Percentiles rank a stretch among this genome's conserved stretches.
phyloP scores from a whole-genome alignment of 1,284 basidiomycete genomes.

The Termitomyces sp. region DNA sequence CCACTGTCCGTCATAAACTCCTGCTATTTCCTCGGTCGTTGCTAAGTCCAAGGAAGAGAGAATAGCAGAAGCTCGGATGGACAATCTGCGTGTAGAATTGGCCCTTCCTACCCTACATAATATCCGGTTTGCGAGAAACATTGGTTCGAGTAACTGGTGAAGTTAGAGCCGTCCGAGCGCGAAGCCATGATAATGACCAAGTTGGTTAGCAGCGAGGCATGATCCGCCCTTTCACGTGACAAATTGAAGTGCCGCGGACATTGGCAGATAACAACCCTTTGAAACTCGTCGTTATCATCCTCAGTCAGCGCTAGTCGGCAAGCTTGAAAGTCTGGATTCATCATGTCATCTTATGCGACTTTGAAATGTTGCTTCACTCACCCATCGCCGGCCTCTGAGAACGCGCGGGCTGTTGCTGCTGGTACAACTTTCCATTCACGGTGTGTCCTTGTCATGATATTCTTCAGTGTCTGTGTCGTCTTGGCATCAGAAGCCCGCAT shows the following conservation, averaged over 20 bases:
- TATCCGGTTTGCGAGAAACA: conserved; percentile 24
- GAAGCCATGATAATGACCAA: not conserved
- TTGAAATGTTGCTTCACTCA: not conserved
- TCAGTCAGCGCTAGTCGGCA: not conserved
- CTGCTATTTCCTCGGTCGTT: conserved; percentile 47
- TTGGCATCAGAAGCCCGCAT: not conserved
- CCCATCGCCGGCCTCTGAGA: not conserved
- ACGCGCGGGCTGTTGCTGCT: not conserved
- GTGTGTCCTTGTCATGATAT: not conserved
- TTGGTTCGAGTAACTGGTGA: conserved; percentile 3
- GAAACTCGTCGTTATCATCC: not conserved
- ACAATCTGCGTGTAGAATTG: conserved; percentile 38
- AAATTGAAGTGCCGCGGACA: not conserved
- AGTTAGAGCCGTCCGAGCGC: conserved; percentile 5
- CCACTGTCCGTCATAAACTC: conserved; percentile 79
- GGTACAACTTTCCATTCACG: not conserved
- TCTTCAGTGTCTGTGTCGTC: not conserved
- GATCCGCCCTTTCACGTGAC: conserved; percentile 3
- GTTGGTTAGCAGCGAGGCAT: not conserved
- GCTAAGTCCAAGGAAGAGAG: conserved; percentile 62
- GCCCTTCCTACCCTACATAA: conserved; percentile 11
- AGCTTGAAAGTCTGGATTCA: not conserved
- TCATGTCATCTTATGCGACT: not conserved
- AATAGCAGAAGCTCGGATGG: conserved; percentile 59
- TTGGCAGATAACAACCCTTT: not conserved